Evolutionary conservation across 1,284 basidiomycete species (phyloP), one percentile per base, ranked within the genome.

Genomic region (Wolfiporia cocos): DNA sequence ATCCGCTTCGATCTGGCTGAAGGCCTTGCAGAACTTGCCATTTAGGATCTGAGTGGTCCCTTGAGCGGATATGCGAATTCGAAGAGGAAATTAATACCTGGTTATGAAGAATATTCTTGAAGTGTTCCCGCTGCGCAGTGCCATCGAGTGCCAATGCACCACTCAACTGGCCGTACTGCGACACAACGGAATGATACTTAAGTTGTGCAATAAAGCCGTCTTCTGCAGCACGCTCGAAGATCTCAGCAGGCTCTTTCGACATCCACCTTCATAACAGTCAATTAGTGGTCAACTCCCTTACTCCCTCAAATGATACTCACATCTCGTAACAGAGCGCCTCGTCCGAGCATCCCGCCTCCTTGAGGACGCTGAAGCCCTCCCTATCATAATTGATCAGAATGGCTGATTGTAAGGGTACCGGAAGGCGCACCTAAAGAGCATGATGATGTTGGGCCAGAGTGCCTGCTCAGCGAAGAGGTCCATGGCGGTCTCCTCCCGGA

Each of bases 161-260:
- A 43, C 64, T 77, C 23, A 81, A 63, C 49, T 81, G 79, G 12
- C 78, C 78, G 43, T 65, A 81, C 57, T 81, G 78, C 24, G 79
- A 81, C 4, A 79, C 76, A 9, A 63, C 63, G 6, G 78, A 81
- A 52, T 81, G 79, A 48, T 74, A 72, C 58, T 78, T 80, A 41
- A 81, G 62, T 73, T 80, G 49, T 19, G 56, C 58, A 41, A 81
- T 73, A 56, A 81, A 80, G 14, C 79, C 79, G 33, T 81, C 78
- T 47, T 81, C 78, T 2, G 78, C 78, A 6, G 79, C 78, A 21
- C 76, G 66, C 56, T 81, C 78, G 55, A 82, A 82, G 34, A 81
- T 80, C 49, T 81, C 79, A n/a, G 79, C 78, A 2, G 79, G 78
- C 51, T 81, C 78, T 52, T 80, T 81, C 22, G 79, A 81, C 78